A percentile compares a stretch with the other conserved stretches of the same genome.
Conservation (phyloP, 1,139 yeast species). For the Zygosaccharomyces pseudobailii region DNA sequence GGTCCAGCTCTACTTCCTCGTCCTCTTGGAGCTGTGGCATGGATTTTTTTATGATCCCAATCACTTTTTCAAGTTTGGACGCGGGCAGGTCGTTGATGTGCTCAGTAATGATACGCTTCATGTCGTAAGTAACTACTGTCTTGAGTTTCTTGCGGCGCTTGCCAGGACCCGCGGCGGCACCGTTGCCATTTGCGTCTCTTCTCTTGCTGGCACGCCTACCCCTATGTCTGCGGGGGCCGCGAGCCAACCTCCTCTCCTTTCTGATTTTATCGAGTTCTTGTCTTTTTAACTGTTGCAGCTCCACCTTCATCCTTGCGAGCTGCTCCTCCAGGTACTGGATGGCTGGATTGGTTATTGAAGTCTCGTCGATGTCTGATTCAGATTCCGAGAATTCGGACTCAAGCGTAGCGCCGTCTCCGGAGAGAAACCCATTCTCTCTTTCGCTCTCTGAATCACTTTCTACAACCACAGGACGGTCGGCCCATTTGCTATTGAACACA, state of each 20-base stretch:
- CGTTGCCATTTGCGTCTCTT: constrained; percentile 1
- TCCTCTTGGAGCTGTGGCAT: constrained; percentile 70
- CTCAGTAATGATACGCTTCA: constrained; percentile 93
- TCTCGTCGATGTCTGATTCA: constrained; percentile 68
- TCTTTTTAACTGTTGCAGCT: constrained; percentile 74
- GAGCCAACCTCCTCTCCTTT: constrained; percentile 37
- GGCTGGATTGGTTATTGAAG: constrained; percentile 76
- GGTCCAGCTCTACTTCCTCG: constrained; percentile 89
- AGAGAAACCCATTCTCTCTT: constrained; percentile 8
- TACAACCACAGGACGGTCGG: constrained; percentile 64
- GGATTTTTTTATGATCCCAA: constrained; percentile 81
- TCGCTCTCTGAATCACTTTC: constrained; percentile 30
- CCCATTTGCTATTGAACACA: constrained; percentile 84
- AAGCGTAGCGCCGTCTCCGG: constrained; percentile 27
- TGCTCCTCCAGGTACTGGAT: constrained; percentile 86
- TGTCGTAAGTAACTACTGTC: constrained; percentile 75
- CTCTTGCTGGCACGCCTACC: constrained; percentile 10
- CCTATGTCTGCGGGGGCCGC: constrained; percentile 26
- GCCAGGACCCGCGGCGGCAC: constrained; percentile 8
- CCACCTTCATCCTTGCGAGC: constrained; percentile 77
- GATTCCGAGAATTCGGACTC: constrained; percentile 38
- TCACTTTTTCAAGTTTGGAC: constrained; percentile 75
- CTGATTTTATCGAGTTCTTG: constrained; percentile 61
- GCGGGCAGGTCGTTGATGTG: constrained; percentile 72
- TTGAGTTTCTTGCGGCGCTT: constrained; percentile 31